A percentile compares a stretch with the other conserved stretches of the same genome.
Evolutionary conservation across 2,329 filamentous ascomycete genomes (phyloP).

Genomic region (Phaeosphaeriaceae sp.): DNA sequence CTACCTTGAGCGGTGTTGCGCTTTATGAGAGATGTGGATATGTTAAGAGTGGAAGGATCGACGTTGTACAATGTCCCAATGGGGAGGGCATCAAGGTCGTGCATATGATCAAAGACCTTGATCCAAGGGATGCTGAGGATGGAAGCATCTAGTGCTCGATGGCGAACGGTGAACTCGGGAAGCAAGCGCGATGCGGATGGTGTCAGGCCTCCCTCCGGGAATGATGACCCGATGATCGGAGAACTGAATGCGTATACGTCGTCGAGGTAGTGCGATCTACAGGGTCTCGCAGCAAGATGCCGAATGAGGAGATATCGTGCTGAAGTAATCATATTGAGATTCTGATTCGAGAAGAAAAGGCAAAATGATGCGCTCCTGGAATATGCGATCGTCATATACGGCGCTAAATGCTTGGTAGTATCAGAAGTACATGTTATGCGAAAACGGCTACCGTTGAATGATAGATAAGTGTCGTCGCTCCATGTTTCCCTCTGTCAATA

Average conservation of each 20-base stretch:
- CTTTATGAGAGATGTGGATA: conserved; percentile 47
- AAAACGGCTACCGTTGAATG: background rate
- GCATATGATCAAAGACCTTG: conserved; percentile 44
- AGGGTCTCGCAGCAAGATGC: conserved; percentile 17
- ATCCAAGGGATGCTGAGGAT: background rate
- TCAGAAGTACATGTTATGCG: background rate
- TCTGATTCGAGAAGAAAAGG: background rate
- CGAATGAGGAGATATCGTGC: conserved; percentile 13
- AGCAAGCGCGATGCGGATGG: background rate
- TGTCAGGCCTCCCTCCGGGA: background rate
- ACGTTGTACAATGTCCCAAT: conserved; percentile 43
- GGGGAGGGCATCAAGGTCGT: conserved; percentile 40
- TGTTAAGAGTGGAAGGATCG: conserved; percentile 40
- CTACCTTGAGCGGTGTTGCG: conserved; percentile 42
- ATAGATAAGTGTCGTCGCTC: background rate
- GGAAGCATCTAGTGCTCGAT: background rate
- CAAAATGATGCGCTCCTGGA: background rate
- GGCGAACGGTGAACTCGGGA: background rate
- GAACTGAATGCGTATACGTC: background rate
- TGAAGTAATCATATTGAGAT: conserved; percentile 2
- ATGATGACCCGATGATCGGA: conserved; percentile 10
- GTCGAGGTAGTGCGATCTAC: conserved; percentile 7
- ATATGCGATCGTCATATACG: background rate
- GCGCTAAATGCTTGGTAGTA: background rate
- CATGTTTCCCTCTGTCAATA: background rate